Percentiles rank a stretch among this genome's conserved stretches.
Conservation (phyloP, 345 rosid species). For the Noccaea caerulescens region DNA sequence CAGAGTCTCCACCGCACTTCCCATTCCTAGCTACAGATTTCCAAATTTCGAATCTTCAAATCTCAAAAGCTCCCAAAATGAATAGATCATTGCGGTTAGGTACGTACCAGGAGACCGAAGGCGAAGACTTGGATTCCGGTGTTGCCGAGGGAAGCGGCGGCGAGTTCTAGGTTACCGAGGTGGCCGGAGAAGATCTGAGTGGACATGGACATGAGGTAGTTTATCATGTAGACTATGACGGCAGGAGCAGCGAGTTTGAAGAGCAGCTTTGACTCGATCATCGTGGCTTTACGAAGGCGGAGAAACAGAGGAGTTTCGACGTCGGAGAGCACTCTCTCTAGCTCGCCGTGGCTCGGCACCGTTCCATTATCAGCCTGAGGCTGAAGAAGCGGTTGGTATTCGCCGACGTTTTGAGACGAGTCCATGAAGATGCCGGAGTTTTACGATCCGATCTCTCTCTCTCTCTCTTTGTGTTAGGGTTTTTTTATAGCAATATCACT, state of each 20-base stretch:
- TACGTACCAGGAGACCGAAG: conserved; percentile 40
- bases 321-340: conserved; percentile 36
- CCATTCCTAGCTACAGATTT: conserved; percentile 51
- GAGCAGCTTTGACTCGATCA: conserved; percentile 48
- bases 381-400: conserved; percentile 9
- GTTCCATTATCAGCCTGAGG: background rate
- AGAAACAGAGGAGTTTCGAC: conserved; percentile 12
- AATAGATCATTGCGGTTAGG: background rate
- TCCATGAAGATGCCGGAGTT: conserved; percentile 5
- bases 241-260: conserved; percentile 58
- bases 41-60: background rate
- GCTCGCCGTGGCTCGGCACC: conserved; percentile 25
- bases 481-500: no score
- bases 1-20: conserved; percentile 72
- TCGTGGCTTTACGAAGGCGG: conserved; percentile 30
- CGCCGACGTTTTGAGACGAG: conserved; percentile 24
- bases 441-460: background rate
- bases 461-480: background rate
- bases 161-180: conserved; percentile 63
- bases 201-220: conserved; percentile 60
- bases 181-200: conserved; percentile 61
- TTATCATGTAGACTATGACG: conserved; percentile 56
- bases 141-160: conserved; percentile 65
- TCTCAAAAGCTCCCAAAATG: background rate
- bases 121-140: conserved; percentile 58